Base-by-base conservation (phyloP, 1,284 basidiomycete genomes). In the Neotropicomus parvogracilis region DNA sequence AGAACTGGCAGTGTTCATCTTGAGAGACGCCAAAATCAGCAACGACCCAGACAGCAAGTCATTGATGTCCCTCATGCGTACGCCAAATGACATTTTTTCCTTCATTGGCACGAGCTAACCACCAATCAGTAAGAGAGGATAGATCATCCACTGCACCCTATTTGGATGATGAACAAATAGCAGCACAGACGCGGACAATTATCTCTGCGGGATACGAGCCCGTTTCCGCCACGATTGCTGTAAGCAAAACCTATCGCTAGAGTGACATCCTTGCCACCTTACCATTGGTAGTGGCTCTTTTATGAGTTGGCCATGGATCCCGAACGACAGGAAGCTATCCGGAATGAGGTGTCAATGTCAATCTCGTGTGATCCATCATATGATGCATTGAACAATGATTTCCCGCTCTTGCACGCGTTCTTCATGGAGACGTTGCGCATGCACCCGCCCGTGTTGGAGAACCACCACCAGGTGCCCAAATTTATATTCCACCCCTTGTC, bases 161-260 rank as follows among this genome's bases (percentile, higher is more conserved):
- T 35, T 66, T 79, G 61, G 65, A 68, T 40, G 75, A 80, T 40
- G 74, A 78, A 20, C 67, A 78, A 49, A 61, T 80, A 21, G 71
- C 77, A 24, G 71, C 78, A 12, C 80, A 81, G 52, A 77, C 81
- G 75, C 72, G 79, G 42, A 80, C 79, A 6, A 68, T 78, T 34
- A 78, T 82, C 35, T 80, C 78, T 32, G 79, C 79, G n/a, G 80
- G 75, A n/a, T 82, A 80, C 52, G 79, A 81, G 56, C 75, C 80
- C 4, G 75, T 81, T 11, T 80, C 80, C 42, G 75, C 77, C 3
- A 63, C 74, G 14, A 67, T 79, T 39, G 70, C 77, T 24, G 79
- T 80, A 60, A 62, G 70, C 19, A 36, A 39, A 44, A 37, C 43
- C 5, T 40, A 29, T 40, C 32, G 48, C 26, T 35, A 20, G 39